These are phyloP conservation scores for Pseudocercospora macadamiae DNA, from an alignment of 2,329 filamentous ascomycete species.

Conservation along the genomic window DNA sequence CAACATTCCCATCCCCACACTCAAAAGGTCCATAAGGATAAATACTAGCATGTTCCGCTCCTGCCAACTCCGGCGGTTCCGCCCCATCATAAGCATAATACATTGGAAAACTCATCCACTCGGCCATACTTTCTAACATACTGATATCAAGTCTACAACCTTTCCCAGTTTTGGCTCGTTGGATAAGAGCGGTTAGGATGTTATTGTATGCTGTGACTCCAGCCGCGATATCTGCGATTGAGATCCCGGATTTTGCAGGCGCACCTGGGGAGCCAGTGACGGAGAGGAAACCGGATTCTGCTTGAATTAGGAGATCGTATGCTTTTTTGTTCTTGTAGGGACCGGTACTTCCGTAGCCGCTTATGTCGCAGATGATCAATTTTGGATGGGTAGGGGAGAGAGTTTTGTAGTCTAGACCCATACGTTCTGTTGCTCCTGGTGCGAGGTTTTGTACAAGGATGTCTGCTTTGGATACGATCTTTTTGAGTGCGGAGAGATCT, in stretches of 20 bases:
- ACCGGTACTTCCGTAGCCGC: slow-evolving; percentile 92
- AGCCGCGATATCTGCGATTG: slow-evolving; percentile 92
- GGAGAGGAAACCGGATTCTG: slow-evolving; percentile 46
- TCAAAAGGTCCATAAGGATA: slow-evolving; percentile 62
- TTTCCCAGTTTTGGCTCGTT: slow-evolving; percentile 52
- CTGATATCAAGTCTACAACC: slow-evolving; percentile 59
- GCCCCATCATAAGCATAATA: slow-evolving; percentile 59
- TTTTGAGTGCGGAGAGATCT: slow-evolving; percentile 83
- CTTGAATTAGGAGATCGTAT: slow-evolving; percentile 99
- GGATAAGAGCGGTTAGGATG: slow-evolving; percentile 87
- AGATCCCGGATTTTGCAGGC: slow-evolving; percentile 94
- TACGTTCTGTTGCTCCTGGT: slow-evolving; percentile 84
- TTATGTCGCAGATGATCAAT: slow-evolving; percentile 92
- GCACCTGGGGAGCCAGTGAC: slow-evolving; percentile 85
- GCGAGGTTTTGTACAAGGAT: slow-evolving; percentile 96
- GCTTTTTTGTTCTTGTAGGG: slow-evolving; percentile 87
- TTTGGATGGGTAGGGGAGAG: slow-evolving; percentile 76
- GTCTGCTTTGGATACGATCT: slow-evolving; percentile 78
- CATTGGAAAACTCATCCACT: slow-evolving; percentile 70
- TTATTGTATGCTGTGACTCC: slow-evolving; percentile 92
- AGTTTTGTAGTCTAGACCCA: slow-evolving; percentile 83
- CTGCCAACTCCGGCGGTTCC: slow-evolving; percentile 48
- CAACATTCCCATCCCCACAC: slow-evolving; percentile 49
- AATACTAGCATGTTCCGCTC: slow-evolving; percentile 58
- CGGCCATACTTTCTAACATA: slow-evolving; percentile 62